Percentiles rank a stretch among this genome's conserved stretches.
Conservation (phyloP, 108 stramenopile species). For the Aureococcus anophagefferens region DNA sequence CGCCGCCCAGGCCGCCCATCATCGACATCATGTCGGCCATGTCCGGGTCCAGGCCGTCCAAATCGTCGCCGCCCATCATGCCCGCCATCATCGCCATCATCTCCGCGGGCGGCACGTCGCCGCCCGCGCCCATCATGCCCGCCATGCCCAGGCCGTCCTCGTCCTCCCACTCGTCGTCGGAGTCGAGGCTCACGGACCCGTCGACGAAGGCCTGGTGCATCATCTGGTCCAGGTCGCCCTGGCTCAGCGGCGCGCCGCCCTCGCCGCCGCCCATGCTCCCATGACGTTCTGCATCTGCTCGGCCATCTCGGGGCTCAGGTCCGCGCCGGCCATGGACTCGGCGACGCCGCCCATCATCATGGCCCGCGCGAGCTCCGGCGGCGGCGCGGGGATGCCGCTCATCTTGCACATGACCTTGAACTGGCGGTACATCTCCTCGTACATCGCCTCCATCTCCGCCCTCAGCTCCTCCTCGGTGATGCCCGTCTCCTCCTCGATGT, state of each 20-base stretch:
- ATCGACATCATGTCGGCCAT: slow-evolving; percentile 2
- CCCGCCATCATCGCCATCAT: slow-evolving; percentile 13
- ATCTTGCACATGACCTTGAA: not conserved
- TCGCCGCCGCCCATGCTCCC: slow-evolving; percentile 4
- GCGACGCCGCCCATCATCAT: not conserved
- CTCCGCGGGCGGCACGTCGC: not conserved
- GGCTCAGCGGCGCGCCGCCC: not conserved
- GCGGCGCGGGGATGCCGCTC: not conserved
- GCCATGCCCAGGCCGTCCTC: slow-evolving; percentile 8
- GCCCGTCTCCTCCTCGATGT: not conserved
- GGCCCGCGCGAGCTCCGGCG: not conserved
- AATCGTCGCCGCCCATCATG: slow-evolving; percentile 1
- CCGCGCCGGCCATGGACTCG: not conserved
- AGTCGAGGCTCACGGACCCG: not conserved
- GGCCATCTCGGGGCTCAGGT: not conserved
- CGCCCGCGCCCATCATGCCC: not conserved
- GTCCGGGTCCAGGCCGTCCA: not conserved
- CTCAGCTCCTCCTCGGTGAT: not conserved
- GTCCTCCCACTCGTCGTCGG: slow-evolving; percentile 4
- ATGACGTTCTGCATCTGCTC: not conserved
- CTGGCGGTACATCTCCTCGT: not conserved
- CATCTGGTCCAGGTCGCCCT: slow-evolving; percentile 4
- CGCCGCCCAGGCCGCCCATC: not conserved
- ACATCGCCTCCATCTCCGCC: not conserved
- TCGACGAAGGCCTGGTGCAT: not conserved